Evolutionary conservation across 2,329 filamentous ascomycete genomes (phyloP).

Genomic region (Alternaria solani): DNA sequence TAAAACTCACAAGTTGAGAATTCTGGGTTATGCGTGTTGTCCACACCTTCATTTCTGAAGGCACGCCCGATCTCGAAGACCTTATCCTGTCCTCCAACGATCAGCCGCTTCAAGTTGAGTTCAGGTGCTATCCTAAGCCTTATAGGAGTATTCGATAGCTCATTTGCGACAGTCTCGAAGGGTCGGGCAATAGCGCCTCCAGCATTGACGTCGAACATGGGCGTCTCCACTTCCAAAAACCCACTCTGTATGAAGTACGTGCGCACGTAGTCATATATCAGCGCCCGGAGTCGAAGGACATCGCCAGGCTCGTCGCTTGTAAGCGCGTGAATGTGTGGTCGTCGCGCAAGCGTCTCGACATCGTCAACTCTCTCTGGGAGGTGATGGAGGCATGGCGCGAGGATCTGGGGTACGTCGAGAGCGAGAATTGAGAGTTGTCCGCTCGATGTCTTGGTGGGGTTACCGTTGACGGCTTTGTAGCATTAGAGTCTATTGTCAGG

Average conservation of each 20-base stretch:
- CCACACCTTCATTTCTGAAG: slow-evolving; percentile 86
- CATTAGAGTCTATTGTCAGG: slow-evolving; percentile 19
- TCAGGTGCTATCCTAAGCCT: slow-evolving; percentile 91
- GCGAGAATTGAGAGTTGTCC: slow-evolving; percentile 80
- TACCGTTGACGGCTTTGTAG: slow-evolving; percentile 69
- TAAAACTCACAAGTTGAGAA: slow-evolving; percentile 99
- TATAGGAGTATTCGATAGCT: slow-evolving; percentile 75
- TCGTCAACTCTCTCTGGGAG: slow-evolving; percentile 76
- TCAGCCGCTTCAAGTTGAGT: slow-evolving; percentile 90
- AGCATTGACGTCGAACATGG: slow-evolving; percentile 81
- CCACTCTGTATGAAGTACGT: slow-evolving; percentile 73
- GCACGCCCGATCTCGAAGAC: slow-evolving; percentile 93
- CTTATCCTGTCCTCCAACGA: slow-evolving; percentile 85
- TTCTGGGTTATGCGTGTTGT: slow-evolving; percentile 87
- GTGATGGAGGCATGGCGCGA: slow-evolving; percentile 81
- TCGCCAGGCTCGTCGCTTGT: slow-evolving; percentile 74
- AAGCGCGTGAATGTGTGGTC: slow-evolving; percentile 86
- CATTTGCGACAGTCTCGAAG: slow-evolving; percentile 81
- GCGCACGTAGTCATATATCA: slow-evolving; percentile 77
- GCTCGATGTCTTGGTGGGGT: slow-evolving; percentile 71
- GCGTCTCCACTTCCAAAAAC: slow-evolving; percentile 90
- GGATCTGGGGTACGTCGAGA: slow-evolving; percentile 70
- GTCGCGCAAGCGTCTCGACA: slow-evolving; percentile 74
- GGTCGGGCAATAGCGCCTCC: slow-evolving; percentile 89
- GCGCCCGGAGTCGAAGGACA: slow-evolving; percentile 75